These are phyloP conservation scores for Anethum foeniculum DNA, from an alignment of 140 eudicot species.

Conservation along the genomic window DNA sequence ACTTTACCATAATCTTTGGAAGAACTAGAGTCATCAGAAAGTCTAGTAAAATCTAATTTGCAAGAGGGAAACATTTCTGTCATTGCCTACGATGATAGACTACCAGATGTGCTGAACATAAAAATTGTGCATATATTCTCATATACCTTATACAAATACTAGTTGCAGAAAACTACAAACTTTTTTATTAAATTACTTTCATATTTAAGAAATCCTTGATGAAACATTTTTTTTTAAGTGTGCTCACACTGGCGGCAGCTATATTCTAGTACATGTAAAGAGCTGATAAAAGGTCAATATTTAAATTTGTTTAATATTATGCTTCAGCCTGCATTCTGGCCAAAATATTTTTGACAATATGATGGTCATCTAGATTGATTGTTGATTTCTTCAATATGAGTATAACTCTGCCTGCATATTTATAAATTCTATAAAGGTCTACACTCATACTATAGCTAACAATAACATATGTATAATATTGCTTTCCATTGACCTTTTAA, in stretches of 20 bases:
- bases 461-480: not conserved
- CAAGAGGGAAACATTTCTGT: slow-evolving; percentile 9
- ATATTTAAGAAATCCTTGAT: not conserved
- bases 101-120: not conserved
- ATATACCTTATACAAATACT: not conserved
- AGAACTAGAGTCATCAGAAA: slow-evolving; percentile 4
- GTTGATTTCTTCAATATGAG: not conserved
- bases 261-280: slow-evolving; percentile 1
- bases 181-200: not conserved
- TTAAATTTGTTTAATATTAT: not conserved
- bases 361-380: not conserved
- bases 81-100: not conserved
- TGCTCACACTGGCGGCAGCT: slow-evolving; percentile 2
- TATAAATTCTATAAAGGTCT: not conserved
- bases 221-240: not conserved
- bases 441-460: not conserved
- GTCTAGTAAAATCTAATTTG: not conserved
- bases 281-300: not conserved
- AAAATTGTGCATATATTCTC: not conserved
- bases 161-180: not conserved
- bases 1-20: not conserved
- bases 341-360: not conserved
- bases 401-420: slow-evolving; percentile 1
- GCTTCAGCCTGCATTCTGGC: slow-evolving; percentile 11
- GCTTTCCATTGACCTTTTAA: not conserved